A percentile compares a stretch with the other conserved stretches of the same genome.
Evolutionary conservation across 164 flowering plant species (phyloP).

Genomic region (Warburgia ugandensis): DNA sequence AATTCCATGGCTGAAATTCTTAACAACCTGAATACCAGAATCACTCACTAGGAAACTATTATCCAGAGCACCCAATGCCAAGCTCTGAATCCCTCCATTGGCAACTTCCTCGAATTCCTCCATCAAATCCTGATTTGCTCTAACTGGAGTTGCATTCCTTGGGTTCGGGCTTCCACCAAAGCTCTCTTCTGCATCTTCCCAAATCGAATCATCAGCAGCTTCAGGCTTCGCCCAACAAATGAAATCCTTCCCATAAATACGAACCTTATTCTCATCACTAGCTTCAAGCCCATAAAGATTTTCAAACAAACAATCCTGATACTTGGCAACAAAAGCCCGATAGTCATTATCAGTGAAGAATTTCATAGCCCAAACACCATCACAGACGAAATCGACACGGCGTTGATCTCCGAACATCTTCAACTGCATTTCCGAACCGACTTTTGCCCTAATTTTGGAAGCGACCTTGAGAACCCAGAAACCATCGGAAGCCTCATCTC

Average conservation of each 20-base stretch:
- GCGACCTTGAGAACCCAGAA: constrained; percentile 57
- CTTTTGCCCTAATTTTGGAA: too few species aligned
- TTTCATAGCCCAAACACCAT: constrained; percentile 80
- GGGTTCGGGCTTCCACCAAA: constrained; percentile 31
- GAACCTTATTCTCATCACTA: constrained; percentile 63
- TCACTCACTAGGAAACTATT: constrained; percentile 85
- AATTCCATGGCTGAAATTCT: constrained; percentile 81
- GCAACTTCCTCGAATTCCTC: constrained; percentile 94
- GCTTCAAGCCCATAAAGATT: constrained; percentile 59
- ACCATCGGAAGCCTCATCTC: constrained; percentile 23
- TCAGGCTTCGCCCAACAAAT: constrained; percentile 88
- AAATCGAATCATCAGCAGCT: constrained; percentile 80
- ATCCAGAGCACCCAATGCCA: constrained; percentile 95
- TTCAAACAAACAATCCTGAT: constrained; percentile 82
- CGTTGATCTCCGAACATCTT: constrained; percentile 55
- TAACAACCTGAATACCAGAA: constrained; percentile 91
- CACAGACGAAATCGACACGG: constrained; percentile 58
- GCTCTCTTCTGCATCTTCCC: constrained; percentile 83
- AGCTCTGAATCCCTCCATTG: constrained; percentile 68
- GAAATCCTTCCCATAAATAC: constrained; percentile 90
- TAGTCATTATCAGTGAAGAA: constrained; percentile 56
- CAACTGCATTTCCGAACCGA: constrained; percentile 56
- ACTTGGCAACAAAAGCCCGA: constrained; percentile 42
- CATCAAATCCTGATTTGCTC: constrained; percentile 45
- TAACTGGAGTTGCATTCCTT: constrained; percentile 29